These are phyloP conservation scores for Chlamydomonas sp. DNA, from an alignment of 139 green algal genomes.

Conservation along the genomic window DNA sequence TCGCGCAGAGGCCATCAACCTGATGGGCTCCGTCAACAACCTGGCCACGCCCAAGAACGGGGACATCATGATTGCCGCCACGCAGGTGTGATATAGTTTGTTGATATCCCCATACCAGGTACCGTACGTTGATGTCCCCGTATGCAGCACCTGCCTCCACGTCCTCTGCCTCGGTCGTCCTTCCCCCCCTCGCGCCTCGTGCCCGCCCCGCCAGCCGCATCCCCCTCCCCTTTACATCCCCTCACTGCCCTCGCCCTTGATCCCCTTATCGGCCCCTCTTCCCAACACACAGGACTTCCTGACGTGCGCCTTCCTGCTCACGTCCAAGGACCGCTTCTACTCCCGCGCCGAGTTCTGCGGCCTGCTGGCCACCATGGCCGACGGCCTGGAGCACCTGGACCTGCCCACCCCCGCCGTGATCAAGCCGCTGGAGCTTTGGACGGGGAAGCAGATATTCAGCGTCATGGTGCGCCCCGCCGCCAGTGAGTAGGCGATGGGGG, in stretches of 20 bases:
- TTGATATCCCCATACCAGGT: no score
- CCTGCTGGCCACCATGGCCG: constrained; percentile 79
- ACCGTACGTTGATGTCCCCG: background rate
- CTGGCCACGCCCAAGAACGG: constrained; percentile 97
- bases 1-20: constrained; percentile 86
- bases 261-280: background rate
- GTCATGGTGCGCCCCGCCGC: constrained; percentile 83
- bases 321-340: constrained; percentile 81
- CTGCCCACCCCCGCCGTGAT: constrained; percentile 72
- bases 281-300: constrained; percentile 89
- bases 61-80: constrained; percentile 94
- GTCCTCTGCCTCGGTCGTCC: no score
- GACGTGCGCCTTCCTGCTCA: constrained; percentile 94
- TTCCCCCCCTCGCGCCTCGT: background rate
- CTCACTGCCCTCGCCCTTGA: no score
- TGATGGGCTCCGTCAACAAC: constrained; percentile 96
- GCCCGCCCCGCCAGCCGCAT: background rate
- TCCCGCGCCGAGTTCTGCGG: constrained; percentile 76
- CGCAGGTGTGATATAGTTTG: constrained; percentile 65
- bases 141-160: background rate
- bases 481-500: no score
- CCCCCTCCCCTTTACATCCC: background rate
- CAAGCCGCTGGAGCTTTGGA: constrained; percentile 95
- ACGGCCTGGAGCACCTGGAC: constrained; percentile 61
- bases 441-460: constrained; percentile 96